Evolutionary conservation across 2,329 filamentous ascomycete genomes (phyloP).

Genomic region (Penicillium sumatraense): DNA sequence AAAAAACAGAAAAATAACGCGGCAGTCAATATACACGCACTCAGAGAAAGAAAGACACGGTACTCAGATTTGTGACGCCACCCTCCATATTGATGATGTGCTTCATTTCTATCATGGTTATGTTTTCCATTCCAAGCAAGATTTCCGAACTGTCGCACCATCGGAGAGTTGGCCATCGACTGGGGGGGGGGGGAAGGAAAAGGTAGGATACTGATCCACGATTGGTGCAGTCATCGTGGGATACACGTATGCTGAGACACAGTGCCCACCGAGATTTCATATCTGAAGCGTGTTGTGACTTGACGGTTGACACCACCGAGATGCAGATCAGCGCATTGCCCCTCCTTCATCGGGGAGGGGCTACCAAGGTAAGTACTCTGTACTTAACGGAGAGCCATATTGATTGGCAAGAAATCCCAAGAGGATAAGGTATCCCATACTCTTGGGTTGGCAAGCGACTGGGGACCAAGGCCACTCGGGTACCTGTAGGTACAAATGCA

Average conservation of each 20-base stretch:
- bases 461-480: constrained; percentile 10
- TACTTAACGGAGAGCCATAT: background rate
- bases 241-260: constrained; percentile 9
- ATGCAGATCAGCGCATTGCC: constrained; percentile 11
- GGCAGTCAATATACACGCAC: too few relatives aligned
- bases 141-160: constrained; percentile 1
- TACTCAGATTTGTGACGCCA: constrained; percentile 18
- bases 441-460: background rate
- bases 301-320: constrained; percentile 4
- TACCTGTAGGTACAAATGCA: constrained; percentile 32
- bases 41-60: too few relatives aligned
- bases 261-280: constrained; percentile 1
- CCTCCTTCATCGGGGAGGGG: background rate
- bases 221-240: background rate
- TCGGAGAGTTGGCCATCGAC: background rate
- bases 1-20: too few relatives aligned
- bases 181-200: background rate
- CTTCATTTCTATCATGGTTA: constrained; percentile 7
- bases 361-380: too few relatives aligned
- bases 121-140: background rate
- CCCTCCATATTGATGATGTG: constrained; percentile 24
- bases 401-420: constrained; percentile 7
- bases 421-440: too few relatives aligned
- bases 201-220: background rate
- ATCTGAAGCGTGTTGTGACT: constrained; percentile 2